These are phyloP conservation scores for Parietichytrium sp. DNA, from an alignment of 108 stramenopile species.

Conservation along the genomic window DNA sequence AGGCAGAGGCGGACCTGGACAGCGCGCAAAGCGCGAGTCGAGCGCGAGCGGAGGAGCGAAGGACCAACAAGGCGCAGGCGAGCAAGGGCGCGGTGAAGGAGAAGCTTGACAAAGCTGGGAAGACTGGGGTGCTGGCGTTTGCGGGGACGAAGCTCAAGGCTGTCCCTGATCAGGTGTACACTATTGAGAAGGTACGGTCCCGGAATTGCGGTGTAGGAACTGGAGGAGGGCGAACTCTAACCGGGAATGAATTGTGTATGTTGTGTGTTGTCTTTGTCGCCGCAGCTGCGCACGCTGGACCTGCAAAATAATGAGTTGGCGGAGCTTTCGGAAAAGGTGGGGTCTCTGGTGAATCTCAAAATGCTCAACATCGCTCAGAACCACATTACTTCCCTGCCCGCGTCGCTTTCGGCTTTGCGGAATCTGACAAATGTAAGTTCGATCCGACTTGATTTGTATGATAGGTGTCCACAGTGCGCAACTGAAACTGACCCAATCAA, in stretches of 20 bases:
- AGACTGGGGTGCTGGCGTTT: background rate
- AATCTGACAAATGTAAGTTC: background rate
- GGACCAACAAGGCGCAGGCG: background rate
- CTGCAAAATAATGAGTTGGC: background rate
- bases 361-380: background rate
- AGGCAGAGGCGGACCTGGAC: background rate
- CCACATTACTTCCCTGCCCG: background rate
- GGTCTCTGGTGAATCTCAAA: background rate
- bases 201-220: background rate
- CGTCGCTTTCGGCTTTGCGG: background rate
- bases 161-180: background rate
- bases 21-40: background rate
- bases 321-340: background rate
- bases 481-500: background rate
- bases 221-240: background rate
- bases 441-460: background rate
- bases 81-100: background rate
- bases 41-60: background rate
- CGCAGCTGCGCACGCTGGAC: slow-evolving; percentile 6
- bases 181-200: background rate
- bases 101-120: background rate
- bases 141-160: background rate
- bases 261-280: background rate
- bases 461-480: background rate
- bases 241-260: background rate